These are phyloP conservation scores for Claviceps sp. DNA, from an alignment of 2,329 filamentous ascomycete genomes.

Conservation along the genomic window DNA sequence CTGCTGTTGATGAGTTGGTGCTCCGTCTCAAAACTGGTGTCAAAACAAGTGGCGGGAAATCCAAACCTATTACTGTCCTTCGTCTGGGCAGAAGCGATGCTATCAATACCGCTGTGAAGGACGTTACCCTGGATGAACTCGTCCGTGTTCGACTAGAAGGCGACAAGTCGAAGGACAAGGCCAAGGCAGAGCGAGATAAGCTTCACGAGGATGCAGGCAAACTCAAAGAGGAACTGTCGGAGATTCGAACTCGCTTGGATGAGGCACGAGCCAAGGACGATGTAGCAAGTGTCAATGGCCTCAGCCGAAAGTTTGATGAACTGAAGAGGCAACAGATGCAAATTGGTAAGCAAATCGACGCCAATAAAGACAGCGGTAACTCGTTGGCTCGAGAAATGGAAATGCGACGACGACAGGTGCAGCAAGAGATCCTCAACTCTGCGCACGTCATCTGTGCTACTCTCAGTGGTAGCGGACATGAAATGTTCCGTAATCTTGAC, in stretches of 20 bases:
- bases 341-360: conserved; percentile 75
- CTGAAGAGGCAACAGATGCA: conserved; percentile 60
- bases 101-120: conserved; percentile 77
- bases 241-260: conserved; percentile 59
- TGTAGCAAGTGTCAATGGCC: conserved; percentile 30
- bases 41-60: conserved; percentile 59
- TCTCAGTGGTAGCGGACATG: conserved; percentile 87
- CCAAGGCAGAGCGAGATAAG: conserved; percentile 42
- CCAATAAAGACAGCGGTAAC: conserved; percentile 73
- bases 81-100: conserved; percentile 84
- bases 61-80: conserved; percentile 70
- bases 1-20: conserved; percentile 90
- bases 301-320: conserved; percentile 66
- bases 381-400: conserved; percentile 73
- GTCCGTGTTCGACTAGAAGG: conserved; percentile 61
- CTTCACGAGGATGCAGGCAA: conserved; percentile 51
- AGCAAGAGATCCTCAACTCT: conserved; percentile 81
- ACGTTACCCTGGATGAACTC: conserved; percentile 87
- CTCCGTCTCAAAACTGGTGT: conserved; percentile 82
- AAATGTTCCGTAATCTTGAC: conserved; percentile 88
- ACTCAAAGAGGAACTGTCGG: conserved; percentile 62
- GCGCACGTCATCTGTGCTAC: conserved; percentile 93
- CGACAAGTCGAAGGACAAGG: conserved; percentile 44
- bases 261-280: conserved; percentile 45
- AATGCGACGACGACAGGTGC: conserved; percentile 67